Evolutionary conservation across 2,329 filamentous ascomycete species (phyloP), one percentile per base, ranked within the genome.

Genomic region (Dothiorella sarmentorum): DNA sequence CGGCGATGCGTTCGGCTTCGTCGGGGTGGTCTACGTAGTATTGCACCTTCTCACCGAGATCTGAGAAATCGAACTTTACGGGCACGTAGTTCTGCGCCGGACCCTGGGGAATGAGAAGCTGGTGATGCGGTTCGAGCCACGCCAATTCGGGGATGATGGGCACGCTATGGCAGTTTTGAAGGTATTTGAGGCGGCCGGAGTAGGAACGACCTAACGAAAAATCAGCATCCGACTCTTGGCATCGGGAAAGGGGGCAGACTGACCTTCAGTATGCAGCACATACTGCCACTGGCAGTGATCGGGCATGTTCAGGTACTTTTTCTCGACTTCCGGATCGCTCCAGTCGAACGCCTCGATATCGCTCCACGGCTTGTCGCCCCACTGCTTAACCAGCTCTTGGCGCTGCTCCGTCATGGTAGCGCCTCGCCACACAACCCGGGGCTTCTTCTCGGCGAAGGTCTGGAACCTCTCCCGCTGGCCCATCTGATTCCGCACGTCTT

Each of bases 101-200:
- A 0, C 80, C 80, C 1, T 71, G 70, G 1, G 74, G 64, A 7
- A 75, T 63, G 31, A 82, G 65, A 0, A 80, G 74, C 0, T 74
- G 75, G 44, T 80, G 75, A 58, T 82, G 77, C 43, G 76, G 77
- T 61, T 81, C 76, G 7, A 75, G 70, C 75, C 78, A 83, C 44
- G 73, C 68, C 20, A 81, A 71, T 15, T 73, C 68, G 59, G 82
- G 80, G 17, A 79, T 73, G 26, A 83, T 68, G 20, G 80, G 67
- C 31, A 83, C 79, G 1, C 75, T 79, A 26, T 68, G 52, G 56
- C 66, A 68, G 44, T 71, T 68, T 40, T 71, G 70, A 29, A 71
- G 61, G 56, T 72, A 73, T 40, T 70, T 69, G 37, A 70, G 61
- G 20, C 69, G 69, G 26, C 68, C 69, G 38, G 65, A 67, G 61